Base-by-base conservation (phyloP, 352 stramenopile genomes). In the Globisporangium takayamanum region DNA sequence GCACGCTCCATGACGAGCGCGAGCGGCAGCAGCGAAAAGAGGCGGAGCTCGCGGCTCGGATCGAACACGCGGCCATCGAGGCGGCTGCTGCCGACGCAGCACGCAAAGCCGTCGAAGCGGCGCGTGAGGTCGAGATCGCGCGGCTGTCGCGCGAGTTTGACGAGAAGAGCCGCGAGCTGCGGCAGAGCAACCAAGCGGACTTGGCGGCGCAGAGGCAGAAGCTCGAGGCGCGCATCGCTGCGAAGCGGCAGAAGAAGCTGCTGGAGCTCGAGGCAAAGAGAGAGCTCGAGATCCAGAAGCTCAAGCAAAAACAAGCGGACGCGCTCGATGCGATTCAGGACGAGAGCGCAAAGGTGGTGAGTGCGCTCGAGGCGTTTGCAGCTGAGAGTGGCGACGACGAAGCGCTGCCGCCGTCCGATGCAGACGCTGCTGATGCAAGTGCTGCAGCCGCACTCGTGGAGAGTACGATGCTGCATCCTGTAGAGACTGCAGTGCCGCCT, bases 181-280 rank as follows among this genome's bases (percentile, higher is more conserved):
- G 59, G 8, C 66, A 84, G 51, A 75, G 67, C n/a, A 72, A 89
- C 59, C 69, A 77, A 37, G 76, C 66, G 4, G 84, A 94, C 55
- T 67, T 74, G 5, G 57, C 64, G 18, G 72, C 69, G 3, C 84
- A 94, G 47, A 90, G 89, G 58, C 68, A 71, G 45, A 87, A 87
- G 44, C 72, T 94, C 11, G 80, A 89, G 57, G 72, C 74, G 49
- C 74, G 84, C 37, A 80, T 94, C 14, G 80, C 76, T 1, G 75
- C 78, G 5, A 93, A 89, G 67, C 89, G 89, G 63, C 64, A 87
- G 37, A 87, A 85, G 22, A 92, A 91, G 50, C 58, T 87, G 22
- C 70, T 75, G 55, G 80, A 94, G 25, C 63, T 94, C 2, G 76
- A 91, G 55, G 76, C 77, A 12, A 90, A 90, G 58, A 72, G 69